Conservation (phyloP, 2,329 filamentous ascomycete species). For the Alternaria arbusti region DNA sequence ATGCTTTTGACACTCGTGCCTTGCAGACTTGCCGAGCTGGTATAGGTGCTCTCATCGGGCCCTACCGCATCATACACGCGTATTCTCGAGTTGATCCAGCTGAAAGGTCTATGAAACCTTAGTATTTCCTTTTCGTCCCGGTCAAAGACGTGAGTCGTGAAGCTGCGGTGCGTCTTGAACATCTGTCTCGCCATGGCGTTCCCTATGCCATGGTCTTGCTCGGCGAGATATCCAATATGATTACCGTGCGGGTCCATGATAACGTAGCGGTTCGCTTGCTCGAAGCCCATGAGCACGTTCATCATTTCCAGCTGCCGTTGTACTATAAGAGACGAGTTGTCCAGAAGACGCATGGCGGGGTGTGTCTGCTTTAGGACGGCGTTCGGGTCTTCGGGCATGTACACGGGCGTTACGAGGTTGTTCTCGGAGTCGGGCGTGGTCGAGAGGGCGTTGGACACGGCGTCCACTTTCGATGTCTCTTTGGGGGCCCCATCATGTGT, state of each 20-base stretch:
- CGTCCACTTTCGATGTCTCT: conserved; percentile 45
- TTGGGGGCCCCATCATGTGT: conserved; percentile 16
- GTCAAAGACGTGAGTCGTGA: conserved; percentile 71
- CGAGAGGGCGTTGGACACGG: conserved; percentile 54
- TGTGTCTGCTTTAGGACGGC: conserved; percentile 64
- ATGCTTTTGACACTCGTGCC: conserved; percentile 53
- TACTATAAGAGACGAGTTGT: conserved; percentile 67
- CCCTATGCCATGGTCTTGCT: conserved; percentile 66
- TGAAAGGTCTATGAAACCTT: conserved; percentile 67
- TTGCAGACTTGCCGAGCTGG: conserved; percentile 53
- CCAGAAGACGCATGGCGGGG: conserved; percentile 63
- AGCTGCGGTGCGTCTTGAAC: conserved; percentile 67
- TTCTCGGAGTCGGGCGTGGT: conserved; percentile 51
- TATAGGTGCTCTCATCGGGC: conserved; percentile 32
- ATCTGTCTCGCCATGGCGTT: conserved; percentile 64
- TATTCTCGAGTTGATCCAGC: conserved; percentile 66
- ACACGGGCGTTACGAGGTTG: conserved; percentile 64
- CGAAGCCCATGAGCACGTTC: conserved; percentile 70
- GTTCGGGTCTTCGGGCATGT: conserved; percentile 67
- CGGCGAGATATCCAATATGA: conserved; percentile 69
- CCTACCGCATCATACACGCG: conserved; percentile 45
- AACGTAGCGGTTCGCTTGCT: conserved; percentile 70
- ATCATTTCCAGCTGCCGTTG: conserved; percentile 70
- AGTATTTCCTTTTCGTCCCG: conserved; percentile 65
- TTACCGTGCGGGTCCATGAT: conserved; percentile 69